These are phyloP conservation scores for Claviceps paspali DNA, from an alignment of 2,329 filamentous ascomycete species.

Conservation along the genomic window DNA sequence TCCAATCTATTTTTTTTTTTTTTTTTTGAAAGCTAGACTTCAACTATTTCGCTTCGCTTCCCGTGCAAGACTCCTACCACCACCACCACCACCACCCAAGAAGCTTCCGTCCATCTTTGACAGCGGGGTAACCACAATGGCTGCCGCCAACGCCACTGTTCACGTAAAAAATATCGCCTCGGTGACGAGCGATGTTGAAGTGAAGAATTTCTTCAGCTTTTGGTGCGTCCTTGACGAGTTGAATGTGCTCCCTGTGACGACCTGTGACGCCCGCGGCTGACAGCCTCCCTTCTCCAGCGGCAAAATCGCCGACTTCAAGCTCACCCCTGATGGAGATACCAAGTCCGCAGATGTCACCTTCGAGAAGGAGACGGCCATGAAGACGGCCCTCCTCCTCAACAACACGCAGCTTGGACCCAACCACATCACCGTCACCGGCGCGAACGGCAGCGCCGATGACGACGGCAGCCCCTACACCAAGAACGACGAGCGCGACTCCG, in stretches of 20 bases:
- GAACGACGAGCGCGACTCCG: slow-evolving; percentile 40
- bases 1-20: too few relatives aligned
- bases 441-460: slow-evolving; percentile 49
- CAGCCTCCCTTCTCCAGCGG: too few relatives aligned
- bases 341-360: slow-evolving; percentile 90
- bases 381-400: slow-evolving; percentile 91
- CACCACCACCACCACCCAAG: too few relatives aligned
- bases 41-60: too few relatives aligned
- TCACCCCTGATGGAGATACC: slow-evolving; percentile 51
- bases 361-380: slow-evolving; percentile 91
- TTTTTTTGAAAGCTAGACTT: too few relatives aligned
- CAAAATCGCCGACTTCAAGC: slow-evolving; percentile 74
- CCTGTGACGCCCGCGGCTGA: too few relatives aligned
- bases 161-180: slow-evolving; percentile 79
- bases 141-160: slow-evolving; percentile 29
- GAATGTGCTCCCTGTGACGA: too few relatives aligned
- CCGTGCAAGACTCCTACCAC: too few relatives aligned
- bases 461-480: slow-evolving; percentile 40
- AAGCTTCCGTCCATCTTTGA: too few relatives aligned
- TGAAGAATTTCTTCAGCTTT: slow-evolving; percentile 96
- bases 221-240: slow-evolving; percentile 50
- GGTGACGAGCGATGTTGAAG: slow-evolving; percentile 74
- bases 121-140: slow-evolving; percentile 6
- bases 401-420: slow-evolving; percentile 87
- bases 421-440: slow-evolving; percentile 60